These are phyloP conservation scores for Fraxinus ornus DNA, from an alignment of 305 asterid species.

Conservation along the genomic window DNA sequence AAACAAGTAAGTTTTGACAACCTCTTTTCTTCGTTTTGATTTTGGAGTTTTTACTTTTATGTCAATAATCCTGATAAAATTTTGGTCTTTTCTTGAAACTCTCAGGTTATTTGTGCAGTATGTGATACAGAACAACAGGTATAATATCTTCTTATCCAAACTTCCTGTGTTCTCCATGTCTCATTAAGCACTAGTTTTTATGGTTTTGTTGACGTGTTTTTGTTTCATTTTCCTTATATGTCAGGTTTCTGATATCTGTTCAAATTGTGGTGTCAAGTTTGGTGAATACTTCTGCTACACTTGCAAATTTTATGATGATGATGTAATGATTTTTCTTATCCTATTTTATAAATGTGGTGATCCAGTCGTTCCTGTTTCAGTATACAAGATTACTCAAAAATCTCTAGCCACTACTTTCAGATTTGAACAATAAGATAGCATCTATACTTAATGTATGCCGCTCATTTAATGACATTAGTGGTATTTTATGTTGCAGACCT, in stretches of 20 bases:
- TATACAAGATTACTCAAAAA: not conserved
- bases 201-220: constrained; percentile 13
- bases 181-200: constrained; percentile 7
- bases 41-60: not conserved
- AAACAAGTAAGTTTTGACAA: constrained; percentile 43
- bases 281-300: constrained; percentile 83
- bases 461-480: constrained; percentile 20
- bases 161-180: not conserved
- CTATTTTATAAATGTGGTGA: not conserved
- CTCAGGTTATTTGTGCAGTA: constrained; percentile 64
- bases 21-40: not conserved
- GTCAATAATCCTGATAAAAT: constrained; percentile 13
- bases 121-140: constrained; percentile 72
- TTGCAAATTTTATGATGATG: constrained; percentile 86
- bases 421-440: constrained; percentile 7
- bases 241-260: constrained; percentile 65
- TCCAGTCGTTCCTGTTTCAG: not conserved
- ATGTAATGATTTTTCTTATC: constrained; percentile 44
- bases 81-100: not conserved
- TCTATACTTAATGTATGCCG: constrained; percentile 14
- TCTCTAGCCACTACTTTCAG: constrained; percentile 12
- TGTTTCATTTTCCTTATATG: constrained; percentile 15
- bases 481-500: constrained; percentile 46
- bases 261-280: constrained; percentile 71
- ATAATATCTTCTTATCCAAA: constrained; percentile 6